Evolutionary conservation across 805 yeast species (phyloP).

Genomic region (Pichia sporocuriosa): DNA sequence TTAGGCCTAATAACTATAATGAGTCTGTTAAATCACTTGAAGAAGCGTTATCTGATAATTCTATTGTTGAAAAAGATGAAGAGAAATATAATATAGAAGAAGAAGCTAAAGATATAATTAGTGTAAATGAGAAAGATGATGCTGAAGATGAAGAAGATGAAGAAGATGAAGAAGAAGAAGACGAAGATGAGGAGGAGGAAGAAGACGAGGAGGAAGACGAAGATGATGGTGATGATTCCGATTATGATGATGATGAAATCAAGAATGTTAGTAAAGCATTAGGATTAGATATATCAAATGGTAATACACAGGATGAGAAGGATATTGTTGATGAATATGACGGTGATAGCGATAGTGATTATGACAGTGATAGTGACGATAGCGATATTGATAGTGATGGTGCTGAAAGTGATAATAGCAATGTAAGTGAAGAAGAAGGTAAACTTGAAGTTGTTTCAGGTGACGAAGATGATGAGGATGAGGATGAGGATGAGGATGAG

Average conservation of each 20-base stretch:
- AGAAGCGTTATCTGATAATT: slow-evolving; percentile 18
- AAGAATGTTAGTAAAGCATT: slow-evolving; percentile 31
- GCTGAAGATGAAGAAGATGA: slow-evolving; percentile 3
- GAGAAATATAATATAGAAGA: slow-evolving; percentile 14
- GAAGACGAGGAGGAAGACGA: slow-evolving; percentile 16
- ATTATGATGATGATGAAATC: slow-evolving; percentile 26
- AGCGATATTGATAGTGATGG: slow-evolving; percentile 26
- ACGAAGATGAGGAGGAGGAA: slow-evolving; percentile 8
- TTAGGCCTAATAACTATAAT: slow-evolving; percentile 45
- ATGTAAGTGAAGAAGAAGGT: slow-evolving; percentile 10
- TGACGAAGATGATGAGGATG: slow-evolving; percentile 17
- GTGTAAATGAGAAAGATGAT: slow-evolving; percentile 12
- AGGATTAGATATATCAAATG: no score
- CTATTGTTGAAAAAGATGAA: slow-evolving; percentile 8
- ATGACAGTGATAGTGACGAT: slow-evolving; percentile 18
- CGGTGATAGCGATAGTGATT: slow-evolving; percentile 11
- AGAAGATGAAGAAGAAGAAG: background rate
- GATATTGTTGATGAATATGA: slow-evolving; percentile 17
- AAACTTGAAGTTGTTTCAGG: slow-evolving; percentile 10
- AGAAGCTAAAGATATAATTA: slow-evolving; percentile 16
- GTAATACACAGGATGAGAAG: slow-evolving; percentile 17
- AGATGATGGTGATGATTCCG: slow-evolving; percentile 22
- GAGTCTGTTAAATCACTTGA: slow-evolving; percentile 40
- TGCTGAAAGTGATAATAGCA: slow-evolving; percentile 23
- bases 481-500: slow-evolving; percentile 17